Evolutionary conservation across 2,329 filamentous ascomycete genomes (phyloP).

Genomic region (Zalaria sp.): DNA sequence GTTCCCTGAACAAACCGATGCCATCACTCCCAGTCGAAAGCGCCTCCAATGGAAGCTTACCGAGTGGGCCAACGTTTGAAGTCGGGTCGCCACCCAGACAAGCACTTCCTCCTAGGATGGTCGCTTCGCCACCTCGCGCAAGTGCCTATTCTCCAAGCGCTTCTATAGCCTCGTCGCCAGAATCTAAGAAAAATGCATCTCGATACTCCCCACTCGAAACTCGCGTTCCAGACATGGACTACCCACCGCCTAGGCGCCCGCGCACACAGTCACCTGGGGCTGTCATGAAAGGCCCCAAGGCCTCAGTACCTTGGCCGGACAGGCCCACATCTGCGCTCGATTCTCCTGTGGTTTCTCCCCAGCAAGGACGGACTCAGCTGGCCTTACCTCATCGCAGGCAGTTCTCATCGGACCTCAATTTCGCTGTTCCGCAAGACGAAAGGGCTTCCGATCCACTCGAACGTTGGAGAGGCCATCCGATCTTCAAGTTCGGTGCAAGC

Average conservation of each 20-base stretch:
- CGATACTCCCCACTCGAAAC: background rate
- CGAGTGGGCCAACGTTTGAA: background rate
- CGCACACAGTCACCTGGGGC: slow-evolving; percentile 47
- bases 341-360: slow-evolving; percentile 21
- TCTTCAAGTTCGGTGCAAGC: slow-evolving; percentile 79
- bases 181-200: slow-evolving; percentile 1
- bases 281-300: slow-evolving; percentile 33
- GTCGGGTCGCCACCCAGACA: slow-evolving; percentile 1
- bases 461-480: slow-evolving; percentile 79
- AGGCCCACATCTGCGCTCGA: slow-evolving; percentile 40
- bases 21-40: background rate
- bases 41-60: too few relatives aligned
- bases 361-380: slow-evolving; percentile 19
- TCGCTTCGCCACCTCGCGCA: slow-evolving; percentile 2
- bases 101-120: background rate
- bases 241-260: slow-evolving; percentile 32
- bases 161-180: slow-evolving; percentile 1
- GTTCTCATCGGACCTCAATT: slow-evolving; percentile 37
- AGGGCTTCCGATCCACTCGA: slow-evolving; percentile 59
- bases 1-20: background rate
- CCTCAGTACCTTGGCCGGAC: slow-evolving; percentile 28
- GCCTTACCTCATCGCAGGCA: slow-evolving; percentile 23
- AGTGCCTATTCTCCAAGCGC: slow-evolving; percentile 1
- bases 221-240: background rate
- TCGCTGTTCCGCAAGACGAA: slow-evolving; percentile 42